Percentiles rank a stretch among this genome's conserved stretches.
These are phyloP conservation scores for Malassezia sp. DNA, from an alignment of 1,284 basidiomycete genomes.

Conservation along the genomic window DNA sequence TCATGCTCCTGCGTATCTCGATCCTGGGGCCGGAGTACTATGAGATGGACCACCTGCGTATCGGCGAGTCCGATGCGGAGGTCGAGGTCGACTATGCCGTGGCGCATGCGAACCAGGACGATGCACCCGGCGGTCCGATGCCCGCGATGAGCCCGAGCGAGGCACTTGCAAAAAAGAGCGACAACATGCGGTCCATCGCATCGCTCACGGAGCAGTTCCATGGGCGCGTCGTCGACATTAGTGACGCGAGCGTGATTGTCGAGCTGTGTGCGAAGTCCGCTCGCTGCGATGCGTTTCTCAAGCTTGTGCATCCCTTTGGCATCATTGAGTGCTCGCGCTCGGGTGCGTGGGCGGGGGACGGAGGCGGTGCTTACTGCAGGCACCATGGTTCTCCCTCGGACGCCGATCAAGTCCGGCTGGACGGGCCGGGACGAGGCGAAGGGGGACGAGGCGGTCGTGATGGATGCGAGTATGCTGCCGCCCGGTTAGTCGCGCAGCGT, in stretches of 20 bases:
- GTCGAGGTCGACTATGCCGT: slow-evolving; percentile 20
- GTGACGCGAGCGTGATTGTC: slow-evolving; percentile 83
- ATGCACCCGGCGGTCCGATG: slow-evolving; percentile 6
- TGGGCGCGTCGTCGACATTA: slow-evolving; percentile 85
- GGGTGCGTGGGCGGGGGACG: no score
- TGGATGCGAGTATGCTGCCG: slow-evolving; percentile 41
- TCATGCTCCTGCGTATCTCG: slow-evolving; percentile 80
- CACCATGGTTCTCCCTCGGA: slow-evolving; percentile 45
- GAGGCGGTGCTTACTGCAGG: no score
- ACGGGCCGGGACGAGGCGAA: slow-evolving; percentile 27
- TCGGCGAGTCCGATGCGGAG: slow-evolving; percentile 23
- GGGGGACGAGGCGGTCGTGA: slow-evolving; percentile 27
- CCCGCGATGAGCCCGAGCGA: slow-evolving; percentile 61
- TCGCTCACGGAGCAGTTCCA: slow-evolving; percentile 78
- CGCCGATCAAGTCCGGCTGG: slow-evolving; percentile 38
- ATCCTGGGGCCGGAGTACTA: slow-evolving; percentile 96
- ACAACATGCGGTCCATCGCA: slow-evolving; percentile 75
- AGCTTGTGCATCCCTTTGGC: slow-evolving; percentile 83
- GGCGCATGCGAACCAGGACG: slow-evolving; percentile 11
- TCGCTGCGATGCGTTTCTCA: slow-evolving; percentile 84
- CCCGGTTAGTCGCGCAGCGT: slow-evolving; percentile 41
- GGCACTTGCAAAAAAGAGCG: slow-evolving; percentile 75
- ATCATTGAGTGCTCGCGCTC: slow-evolving; percentile 84
- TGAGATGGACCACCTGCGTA: slow-evolving; percentile 50
- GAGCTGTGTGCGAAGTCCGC: slow-evolving; percentile 86